Base-by-base conservation (phyloP, 140 eudicot species). In the Erigeron philadelphicus region DNA sequence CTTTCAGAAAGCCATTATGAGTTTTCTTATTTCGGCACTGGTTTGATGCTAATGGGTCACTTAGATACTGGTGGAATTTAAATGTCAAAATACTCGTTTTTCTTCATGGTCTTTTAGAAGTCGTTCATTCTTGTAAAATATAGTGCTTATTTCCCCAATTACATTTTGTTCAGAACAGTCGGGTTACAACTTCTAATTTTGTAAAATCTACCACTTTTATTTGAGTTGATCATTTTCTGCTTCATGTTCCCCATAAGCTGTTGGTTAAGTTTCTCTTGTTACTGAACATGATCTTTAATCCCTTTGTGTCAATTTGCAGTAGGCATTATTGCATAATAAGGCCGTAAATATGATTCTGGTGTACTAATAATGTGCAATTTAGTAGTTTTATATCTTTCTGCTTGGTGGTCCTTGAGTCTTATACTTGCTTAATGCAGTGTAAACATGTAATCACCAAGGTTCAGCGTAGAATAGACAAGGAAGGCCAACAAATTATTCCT, bases 401-500 rank as follows among this genome's bases (percentile, higher is more conserved):
- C 19, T 46, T 61, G 21, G 61, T 17, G 40, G 67, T 66, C 17
- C 18, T 10, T 66, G 69, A 64, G 17, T 44, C 52, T 64, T 64
- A 17, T 61, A 65, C 15, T 45, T 52, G 59, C 12, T 45, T 43
- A 1, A 9, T 84, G 71, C 79, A 93, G 99, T 89, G 99, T 87
- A 93, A 93, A 80, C 85, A 71, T 73, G 89, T 93, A 42, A 77
- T 87, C 76, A 79, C 80, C 67, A 93, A 84, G 86, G 75, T 93
- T 75, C 90, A 79, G 72, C 83, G 88, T 76, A 89, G 88, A 67
- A 85, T 93, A 60, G 94, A 86, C 18, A 83, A 77, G 76, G 99
- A 89, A 84, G 96, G 96, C 45, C 89, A 83, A 59, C 87, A 84
- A 64, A 89, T 93, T 49, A 81, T 93, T 64, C 99, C 99, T 4